phyloP scores from a whole-genome alignment of 257 asterid genomes.

The Solanum appendiculatum region DNA sequence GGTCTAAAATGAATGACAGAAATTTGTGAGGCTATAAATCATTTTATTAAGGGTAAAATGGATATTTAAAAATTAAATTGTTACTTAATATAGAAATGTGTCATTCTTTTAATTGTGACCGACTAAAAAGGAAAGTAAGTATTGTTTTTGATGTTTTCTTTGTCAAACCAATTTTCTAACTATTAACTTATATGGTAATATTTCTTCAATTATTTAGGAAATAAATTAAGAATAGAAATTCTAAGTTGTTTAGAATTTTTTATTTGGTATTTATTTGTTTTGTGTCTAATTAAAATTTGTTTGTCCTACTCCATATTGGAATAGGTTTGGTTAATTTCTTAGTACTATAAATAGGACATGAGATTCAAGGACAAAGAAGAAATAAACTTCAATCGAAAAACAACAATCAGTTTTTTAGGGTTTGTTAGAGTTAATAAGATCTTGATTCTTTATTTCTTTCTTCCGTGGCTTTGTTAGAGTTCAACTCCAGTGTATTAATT shows the following conservation, averaged over 20 bases:
- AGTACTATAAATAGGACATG: background rate
- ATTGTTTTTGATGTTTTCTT: too few relatives aligned
- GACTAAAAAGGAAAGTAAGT: too few relatives aligned
- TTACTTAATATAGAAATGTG: too few relatives aligned
- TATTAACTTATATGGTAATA: background rate
- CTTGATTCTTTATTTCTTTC: background rate
- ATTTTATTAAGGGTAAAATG: too few relatives aligned
- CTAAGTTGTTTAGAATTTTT: too few relatives aligned
- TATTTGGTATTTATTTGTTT: background rate
- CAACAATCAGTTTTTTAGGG: background rate
- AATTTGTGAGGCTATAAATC: too few relatives aligned
- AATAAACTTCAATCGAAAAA: too few relatives aligned
- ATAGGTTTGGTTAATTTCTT: background rate
- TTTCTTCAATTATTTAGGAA: background rate
- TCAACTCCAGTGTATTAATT: conserved; percentile 27
- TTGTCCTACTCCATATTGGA: background rate
- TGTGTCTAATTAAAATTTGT: too few relatives aligned
- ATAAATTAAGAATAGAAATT: background rate
- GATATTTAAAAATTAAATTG: too few relatives aligned
- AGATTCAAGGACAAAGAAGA: background rate
- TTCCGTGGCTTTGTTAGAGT: conserved; percentile 15
- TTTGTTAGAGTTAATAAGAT: background rate
- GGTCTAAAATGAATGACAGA: too few relatives aligned
- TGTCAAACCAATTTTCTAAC: background rate
- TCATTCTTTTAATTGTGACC: too few relatives aligned